Evolutionary conservation across 345 rosid genomes (phyloP).

Genomic region (Zanthoxylum bungeanum): DNA sequence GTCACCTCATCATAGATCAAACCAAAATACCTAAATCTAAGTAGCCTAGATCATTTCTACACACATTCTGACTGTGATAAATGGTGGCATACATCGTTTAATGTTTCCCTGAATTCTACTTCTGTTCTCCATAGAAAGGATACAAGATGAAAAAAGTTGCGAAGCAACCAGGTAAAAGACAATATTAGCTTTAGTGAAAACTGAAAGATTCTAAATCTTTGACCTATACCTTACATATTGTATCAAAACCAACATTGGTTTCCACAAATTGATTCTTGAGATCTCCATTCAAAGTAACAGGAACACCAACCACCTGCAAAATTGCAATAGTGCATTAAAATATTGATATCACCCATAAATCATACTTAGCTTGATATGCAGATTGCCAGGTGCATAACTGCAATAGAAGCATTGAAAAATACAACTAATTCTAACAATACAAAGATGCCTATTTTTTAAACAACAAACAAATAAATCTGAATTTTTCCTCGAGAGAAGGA

Average conservation of each 20-base stretch:
- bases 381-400: background rate
- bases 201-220: background rate
- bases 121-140: background rate
- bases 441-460: background rate
- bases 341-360: no score
- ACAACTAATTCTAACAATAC: background rate
- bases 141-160: background rate
- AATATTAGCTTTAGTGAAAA: background rate
- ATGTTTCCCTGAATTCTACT: background rate
- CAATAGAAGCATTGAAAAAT: slow-evolving; percentile 4
- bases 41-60: background rate
- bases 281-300: slow-evolving; percentile 96
- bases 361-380: background rate
- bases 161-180: background rate
- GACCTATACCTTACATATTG: slow-evolving; percentile 85
- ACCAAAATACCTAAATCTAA: no score
- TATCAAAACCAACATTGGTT: slow-evolving; percentile 96
- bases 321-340: background rate
- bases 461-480: no score
- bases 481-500: no score
- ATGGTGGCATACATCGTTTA: no score
- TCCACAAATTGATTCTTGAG: slow-evolving; percentile 96
- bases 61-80: background rate
- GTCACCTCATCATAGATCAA: no score
- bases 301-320: slow-evolving; percentile 91